Conservation (phyloP, 2,329 filamentous ascomycete genomes). For the Pleoardoris graminearum region DNA sequence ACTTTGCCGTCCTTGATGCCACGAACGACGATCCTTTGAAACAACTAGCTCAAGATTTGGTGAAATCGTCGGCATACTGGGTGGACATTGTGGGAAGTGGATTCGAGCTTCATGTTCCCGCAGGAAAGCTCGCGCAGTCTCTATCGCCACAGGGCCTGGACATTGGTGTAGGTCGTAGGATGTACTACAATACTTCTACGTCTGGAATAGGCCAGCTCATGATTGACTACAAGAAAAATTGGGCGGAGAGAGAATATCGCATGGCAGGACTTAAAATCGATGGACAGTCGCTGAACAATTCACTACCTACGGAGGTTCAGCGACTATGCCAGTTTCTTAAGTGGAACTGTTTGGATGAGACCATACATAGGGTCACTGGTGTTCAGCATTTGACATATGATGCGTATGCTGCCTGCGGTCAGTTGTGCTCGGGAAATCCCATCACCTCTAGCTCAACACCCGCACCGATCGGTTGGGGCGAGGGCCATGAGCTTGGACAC, state of each 20-base stretch:
- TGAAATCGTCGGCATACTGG: neutral
- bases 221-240: conserved; percentile 4
- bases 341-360: neutral
- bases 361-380: conserved; percentile 1
- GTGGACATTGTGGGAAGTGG: neutral
- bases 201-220: neutral
- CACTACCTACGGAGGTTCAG: neutral
- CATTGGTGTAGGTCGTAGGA: neutral
- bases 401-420: conserved; percentile 1
- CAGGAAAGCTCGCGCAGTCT: neutral
- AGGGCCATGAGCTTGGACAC: conserved; percentile 1
- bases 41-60: neutral
- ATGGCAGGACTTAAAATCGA: conserved; percentile 3
- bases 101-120: conserved; percentile 1
- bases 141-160: neutral
- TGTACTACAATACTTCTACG: neutral
- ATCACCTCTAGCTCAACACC: neutral
- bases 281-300: neutral
- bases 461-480: neutral
- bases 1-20: conserved; percentile 1
- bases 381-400: conserved; percentile 1
- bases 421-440: conserved; percentile 1
- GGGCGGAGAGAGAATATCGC: conserved; percentile 3
- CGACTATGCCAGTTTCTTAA: neutral
- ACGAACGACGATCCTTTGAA: neutral